Evolutionary conservation across 352 stramenopile genomes (phyloP).

Genomic region (Globisporangium yorkense): DNA sequence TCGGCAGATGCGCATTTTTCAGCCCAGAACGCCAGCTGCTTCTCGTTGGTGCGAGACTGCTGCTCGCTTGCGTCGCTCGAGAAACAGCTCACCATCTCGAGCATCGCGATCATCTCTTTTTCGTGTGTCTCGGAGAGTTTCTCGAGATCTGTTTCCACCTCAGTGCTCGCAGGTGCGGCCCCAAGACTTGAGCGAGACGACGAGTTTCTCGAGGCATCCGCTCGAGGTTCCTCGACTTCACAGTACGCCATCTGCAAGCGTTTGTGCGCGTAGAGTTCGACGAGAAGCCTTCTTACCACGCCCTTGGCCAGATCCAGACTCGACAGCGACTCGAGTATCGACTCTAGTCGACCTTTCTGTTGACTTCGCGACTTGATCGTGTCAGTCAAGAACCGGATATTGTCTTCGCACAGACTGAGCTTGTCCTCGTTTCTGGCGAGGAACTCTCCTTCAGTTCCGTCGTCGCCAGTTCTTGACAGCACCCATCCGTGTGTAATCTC

Average conservation of each 20-base stretch:
- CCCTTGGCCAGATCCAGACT: slow-evolving; percentile 37
- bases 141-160: slow-evolving; percentile 15
- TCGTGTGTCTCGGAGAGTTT: slow-evolving; percentile 25
- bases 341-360: slow-evolving; percentile 1
- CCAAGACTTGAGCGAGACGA: no score
- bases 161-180: neutral
- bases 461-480: neutral
- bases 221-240: slow-evolving; percentile 16
- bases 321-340: slow-evolving; percentile 37
- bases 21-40: slow-evolving; percentile 12
- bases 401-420: slow-evolving; percentile 50
- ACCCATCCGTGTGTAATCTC: slow-evolving; percentile 32
- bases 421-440: slow-evolving; percentile 46
- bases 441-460: slow-evolving; percentile 35
- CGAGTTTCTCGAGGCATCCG: neutral
- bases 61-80: slow-evolving; percentile 18
- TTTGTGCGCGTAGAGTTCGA: slow-evolving; percentile 48
- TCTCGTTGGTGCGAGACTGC: slow-evolving; percentile 4
- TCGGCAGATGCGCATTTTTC: slow-evolving; percentile 15
- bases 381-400: slow-evolving; percentile 46
- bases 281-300: slow-evolving; percentile 43
- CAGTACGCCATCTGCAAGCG: slow-evolving; percentile 29
- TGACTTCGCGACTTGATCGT: slow-evolving; percentile 22
- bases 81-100: slow-evolving; percentile 37
- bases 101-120: slow-evolving; percentile 22